Evolutionary conservation across 2,329 filamentous ascomycete species (phyloP).

Genomic region (Fusarium temperatum): DNA sequence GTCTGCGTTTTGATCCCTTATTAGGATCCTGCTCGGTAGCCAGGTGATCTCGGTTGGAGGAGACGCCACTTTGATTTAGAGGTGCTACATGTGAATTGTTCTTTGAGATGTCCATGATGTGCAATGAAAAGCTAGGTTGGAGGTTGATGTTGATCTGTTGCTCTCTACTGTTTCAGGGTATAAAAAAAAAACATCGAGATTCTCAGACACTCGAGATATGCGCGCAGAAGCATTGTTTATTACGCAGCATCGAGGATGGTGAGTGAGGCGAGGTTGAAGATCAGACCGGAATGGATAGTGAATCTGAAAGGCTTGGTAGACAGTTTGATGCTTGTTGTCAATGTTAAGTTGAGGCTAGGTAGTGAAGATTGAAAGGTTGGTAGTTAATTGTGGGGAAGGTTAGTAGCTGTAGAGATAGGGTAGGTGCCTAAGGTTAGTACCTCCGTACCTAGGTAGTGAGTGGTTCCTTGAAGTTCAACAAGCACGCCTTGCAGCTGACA

Average conservation of each 20-base stretch:
- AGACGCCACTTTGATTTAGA: constrained; percentile 14
- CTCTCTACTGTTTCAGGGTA: constrained; percentile 2
- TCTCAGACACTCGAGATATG: background rate
- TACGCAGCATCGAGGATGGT: background rate
- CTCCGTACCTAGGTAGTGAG: constrained; percentile 1
- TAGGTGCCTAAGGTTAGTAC: background rate
- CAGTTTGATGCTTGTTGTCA: background rate
- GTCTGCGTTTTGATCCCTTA: constrained; percentile 41
- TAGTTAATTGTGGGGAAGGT: constrained; percentile 27
- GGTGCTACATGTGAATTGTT: constrained; percentile 3
- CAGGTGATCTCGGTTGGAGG: constrained; percentile 4
- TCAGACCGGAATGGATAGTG: background rate
- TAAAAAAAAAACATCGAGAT: constrained; percentile 6
- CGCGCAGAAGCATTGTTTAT: constrained; percentile 26
- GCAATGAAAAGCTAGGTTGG: background rate
- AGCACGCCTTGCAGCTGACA: constrained; percentile 32
- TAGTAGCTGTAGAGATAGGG: background rate
- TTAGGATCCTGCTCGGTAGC: constrained; percentile 10
- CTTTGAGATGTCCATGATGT: constrained; percentile 21
- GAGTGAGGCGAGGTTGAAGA: background rate
- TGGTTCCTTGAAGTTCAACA: constrained; percentile 7
- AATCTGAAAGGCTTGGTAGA: background rate
- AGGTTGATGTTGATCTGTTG: background rate
- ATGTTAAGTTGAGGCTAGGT: background rate
- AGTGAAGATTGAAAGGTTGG: constrained; percentile 28